Evolutionary conservation across 192 early-diverging fungal genomes (phyloP).

Genomic region (Endogone sp.): DNA sequence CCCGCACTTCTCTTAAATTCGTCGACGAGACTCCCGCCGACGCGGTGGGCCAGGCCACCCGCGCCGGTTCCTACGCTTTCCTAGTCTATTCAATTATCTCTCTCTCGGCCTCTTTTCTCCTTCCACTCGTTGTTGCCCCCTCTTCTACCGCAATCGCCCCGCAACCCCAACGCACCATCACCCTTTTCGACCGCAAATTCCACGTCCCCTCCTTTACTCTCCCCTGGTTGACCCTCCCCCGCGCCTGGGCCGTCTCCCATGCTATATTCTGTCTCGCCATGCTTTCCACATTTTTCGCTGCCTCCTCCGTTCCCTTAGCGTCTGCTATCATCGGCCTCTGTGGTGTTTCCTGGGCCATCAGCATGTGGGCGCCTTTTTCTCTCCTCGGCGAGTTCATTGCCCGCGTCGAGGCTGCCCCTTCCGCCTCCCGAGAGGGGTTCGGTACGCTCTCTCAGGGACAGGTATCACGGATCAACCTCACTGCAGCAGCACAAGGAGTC

Average conservation of each 20-base stretch:
- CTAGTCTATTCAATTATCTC: constrained; percentile 80
- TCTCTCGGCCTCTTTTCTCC: constrained; percentile 44
- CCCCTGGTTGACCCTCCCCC: constrained; percentile 31
- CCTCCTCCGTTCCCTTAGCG: constrained; percentile 53
- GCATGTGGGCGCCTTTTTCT: constrained; percentile 92
- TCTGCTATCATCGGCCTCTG: constrained; percentile 65
- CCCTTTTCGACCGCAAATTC: background rate
- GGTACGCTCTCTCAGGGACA: background rate
- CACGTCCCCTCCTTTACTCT: background rate
- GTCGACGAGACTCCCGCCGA: constrained; percentile 3
- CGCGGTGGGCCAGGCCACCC: constrained; percentile 43
- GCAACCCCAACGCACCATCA: background rate
- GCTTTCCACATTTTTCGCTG: constrained; percentile 55
- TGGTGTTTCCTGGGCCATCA: constrained; percentile 84
- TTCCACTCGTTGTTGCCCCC: constrained; percentile 30
- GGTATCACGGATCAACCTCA: constrained; percentile 17
- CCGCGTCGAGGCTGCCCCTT: constrained; percentile 19
- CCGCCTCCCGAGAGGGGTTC: background rate
- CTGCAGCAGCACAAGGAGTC: constrained; percentile 14
- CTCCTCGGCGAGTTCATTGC: constrained; percentile 77
- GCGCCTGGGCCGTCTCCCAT: constrained; percentile 72
- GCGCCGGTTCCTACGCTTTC: constrained; percentile 85
- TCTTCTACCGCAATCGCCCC: background rate
- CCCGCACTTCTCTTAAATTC: constrained; percentile 9
- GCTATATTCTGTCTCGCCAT: constrained; percentile 66